Percentiles rank a stretch among this genome's conserved stretches.
Conservation (phyloP, 805 yeast genomes). For the Kodamaea sagamina region DNA sequence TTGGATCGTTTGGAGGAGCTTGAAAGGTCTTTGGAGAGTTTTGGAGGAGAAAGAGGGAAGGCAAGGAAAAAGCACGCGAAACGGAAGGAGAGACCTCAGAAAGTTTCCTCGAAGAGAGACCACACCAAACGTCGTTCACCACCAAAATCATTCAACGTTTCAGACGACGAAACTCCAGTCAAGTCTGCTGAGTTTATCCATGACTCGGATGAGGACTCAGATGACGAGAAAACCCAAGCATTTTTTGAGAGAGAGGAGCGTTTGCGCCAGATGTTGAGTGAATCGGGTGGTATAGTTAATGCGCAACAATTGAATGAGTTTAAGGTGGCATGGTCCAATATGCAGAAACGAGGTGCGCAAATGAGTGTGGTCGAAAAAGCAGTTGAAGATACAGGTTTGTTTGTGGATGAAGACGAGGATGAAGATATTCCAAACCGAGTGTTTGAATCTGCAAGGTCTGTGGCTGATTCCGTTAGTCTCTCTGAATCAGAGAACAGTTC, state of each 20-base stretch:
- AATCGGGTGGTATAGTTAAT: conserved; percentile 42
- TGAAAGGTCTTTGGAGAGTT: conserved; percentile 22
- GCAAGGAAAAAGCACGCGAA: conserved; percentile 25
- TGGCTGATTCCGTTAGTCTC: no score
- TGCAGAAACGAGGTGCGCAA: conserved; percentile 18
- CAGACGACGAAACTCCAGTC: conserved; percentile 24
- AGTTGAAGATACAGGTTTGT: conserved; percentile 17
- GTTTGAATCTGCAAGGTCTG: not conserved
- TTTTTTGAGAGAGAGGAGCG: conserved; percentile 60
- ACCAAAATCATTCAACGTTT: conserved; percentile 30
- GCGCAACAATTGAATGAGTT: conserved; percentile 34
- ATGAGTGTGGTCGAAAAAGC: conserved; percentile 19
- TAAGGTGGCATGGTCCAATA: conserved; percentile 31
- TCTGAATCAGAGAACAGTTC: not conserved
- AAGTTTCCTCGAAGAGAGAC: conserved; percentile 7
- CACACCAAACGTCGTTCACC: conserved; percentile 16
- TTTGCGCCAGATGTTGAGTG: conserved; percentile 41
- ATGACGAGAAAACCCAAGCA: conserved; percentile 51
- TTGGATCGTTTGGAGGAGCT: conserved; percentile 43
- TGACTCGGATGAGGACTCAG: conserved; percentile 66
- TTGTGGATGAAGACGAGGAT: conserved; percentile 13
- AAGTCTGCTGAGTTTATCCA: conserved; percentile 57
- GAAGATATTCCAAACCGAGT: not conserved
- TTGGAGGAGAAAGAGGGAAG: conserved; percentile 20
- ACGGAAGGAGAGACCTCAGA: conserved; percentile 11